These are phyloP conservation scores for Acer campestre DNA, from an alignment of 345 rosid species.

Conservation along the genomic window DNA sequence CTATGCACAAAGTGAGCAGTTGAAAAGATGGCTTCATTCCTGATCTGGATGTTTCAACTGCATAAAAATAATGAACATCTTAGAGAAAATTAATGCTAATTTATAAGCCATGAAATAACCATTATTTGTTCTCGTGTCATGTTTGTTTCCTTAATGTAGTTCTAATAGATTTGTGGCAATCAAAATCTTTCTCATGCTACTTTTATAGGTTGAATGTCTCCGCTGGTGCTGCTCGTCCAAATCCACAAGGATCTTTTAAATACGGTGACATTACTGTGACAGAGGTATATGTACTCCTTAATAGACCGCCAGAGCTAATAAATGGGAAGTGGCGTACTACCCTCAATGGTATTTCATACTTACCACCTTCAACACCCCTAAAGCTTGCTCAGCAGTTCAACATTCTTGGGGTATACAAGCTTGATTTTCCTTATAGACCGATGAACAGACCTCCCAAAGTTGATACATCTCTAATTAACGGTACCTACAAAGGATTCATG, in stretches of 20 bases:
- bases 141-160: background rate
- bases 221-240: conserved; percentile 93
- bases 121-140: background rate
- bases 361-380: conserved; percentile 81
- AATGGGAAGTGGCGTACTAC: conserved; percentile 62
- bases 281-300: conserved; percentile 74
- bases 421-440: conserved; percentile 76
- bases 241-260: conserved; percentile 93
- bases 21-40: conserved; percentile 14
- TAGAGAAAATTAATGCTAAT: conserved; percentile 1
- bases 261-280: conserved; percentile 87
- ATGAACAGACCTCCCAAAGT: conserved; percentile 76
- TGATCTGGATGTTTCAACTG: background rate
- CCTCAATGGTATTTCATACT: conserved; percentile 84
- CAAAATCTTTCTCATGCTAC: conserved; percentile 15
- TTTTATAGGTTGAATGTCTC: conserved; percentile 76
- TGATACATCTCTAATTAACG: conserved; percentile 90
- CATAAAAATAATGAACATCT: background rate
- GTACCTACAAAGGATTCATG: conserved; percentile 80
- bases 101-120: background rate
- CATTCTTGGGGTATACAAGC: conserved; percentile 79
- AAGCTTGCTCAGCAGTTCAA: conserved; percentile 86
- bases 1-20: conserved; percentile 6
- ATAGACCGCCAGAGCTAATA: conserved; percentile 72
- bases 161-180: conserved; percentile 14